phyloP scores from a whole-genome alignment of 495 filamentous ascomycete species.

The Choiromyces venosus region DNA sequence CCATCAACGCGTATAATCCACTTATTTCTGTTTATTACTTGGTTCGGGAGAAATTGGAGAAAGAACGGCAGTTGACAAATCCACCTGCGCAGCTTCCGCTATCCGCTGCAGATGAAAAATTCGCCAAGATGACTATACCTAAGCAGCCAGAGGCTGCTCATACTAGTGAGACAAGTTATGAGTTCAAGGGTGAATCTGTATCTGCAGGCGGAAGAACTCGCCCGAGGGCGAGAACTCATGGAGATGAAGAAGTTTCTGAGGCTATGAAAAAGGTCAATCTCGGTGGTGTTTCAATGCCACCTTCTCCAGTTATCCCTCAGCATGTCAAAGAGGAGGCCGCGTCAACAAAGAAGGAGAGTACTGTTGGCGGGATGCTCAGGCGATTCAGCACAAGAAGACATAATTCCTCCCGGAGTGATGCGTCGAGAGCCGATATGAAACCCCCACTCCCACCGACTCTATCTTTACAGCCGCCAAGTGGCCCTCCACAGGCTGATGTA shows the following conservation, averaged over 20 bases:
- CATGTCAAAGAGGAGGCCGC: constrained; percentile 54
- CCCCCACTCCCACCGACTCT: constrained; percentile 31
- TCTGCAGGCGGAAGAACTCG: constrained; percentile 71
- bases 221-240: constrained; percentile 85
- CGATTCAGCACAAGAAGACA: constrained; percentile 82
- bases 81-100: constrained; percentile 24
- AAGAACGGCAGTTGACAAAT: constrained; percentile 52
- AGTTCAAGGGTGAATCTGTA: constrained; percentile 69
- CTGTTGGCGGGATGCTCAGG: constrained; percentile 77
- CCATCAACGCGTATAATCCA: constrained; percentile 88
- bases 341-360: constrained; percentile 74
- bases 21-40: constrained; percentile 93
- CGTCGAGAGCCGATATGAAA: constrained; percentile 45
- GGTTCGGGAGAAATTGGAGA: constrained; percentile 86
- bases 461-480: constrained; percentile 48
- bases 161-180: constrained; percentile 75
- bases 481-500: constrained; percentile 60
- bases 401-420: constrained; percentile 52
- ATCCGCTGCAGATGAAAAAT: constrained; percentile 36
- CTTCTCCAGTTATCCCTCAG: constrained; percentile 53
- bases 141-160: constrained; percentile 72
- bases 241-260: constrained; percentile 84
- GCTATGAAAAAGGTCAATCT: constrained; percentile 67
- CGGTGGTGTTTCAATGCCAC: constrained; percentile 50
- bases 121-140: constrained; percentile 29